phyloP scores from a whole-genome alignment of 176 grass and related monocot species.

The Urochloa ruziziensis region DNA sequence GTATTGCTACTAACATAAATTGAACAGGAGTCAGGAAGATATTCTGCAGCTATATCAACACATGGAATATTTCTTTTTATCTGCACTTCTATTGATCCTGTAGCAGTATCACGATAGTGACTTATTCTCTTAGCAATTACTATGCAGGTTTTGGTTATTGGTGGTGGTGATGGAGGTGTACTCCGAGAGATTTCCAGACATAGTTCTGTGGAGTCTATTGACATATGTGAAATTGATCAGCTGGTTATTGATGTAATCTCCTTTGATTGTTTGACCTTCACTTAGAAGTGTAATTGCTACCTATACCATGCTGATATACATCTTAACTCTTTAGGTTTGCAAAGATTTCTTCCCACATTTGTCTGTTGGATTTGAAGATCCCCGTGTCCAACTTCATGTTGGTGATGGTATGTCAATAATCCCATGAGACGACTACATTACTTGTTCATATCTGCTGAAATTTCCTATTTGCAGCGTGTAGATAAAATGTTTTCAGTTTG shows the following conservation, averaged over 20 bases:
- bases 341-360: slow-evolving; percentile 96
- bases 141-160: slow-evolving; percentile 92
- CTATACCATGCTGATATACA: slow-evolving; percentile 32
- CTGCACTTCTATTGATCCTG: neutral
- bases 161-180: slow-evolving; percentile 97
- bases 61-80: slow-evolving; percentile 17
- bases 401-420: slow-evolving; percentile 75
- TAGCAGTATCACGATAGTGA: neutral
- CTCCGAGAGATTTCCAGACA: slow-evolving; percentile 92
- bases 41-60: neutral
- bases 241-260: slow-evolving; percentile 82
- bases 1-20: neutral
- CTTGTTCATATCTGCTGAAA: neutral
- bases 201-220: slow-evolving; percentile 82
- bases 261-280: neutral
- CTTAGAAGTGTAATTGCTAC: neutral
- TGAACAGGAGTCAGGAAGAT: slow-evolving; percentile 13
- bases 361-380: slow-evolving; percentile 88
- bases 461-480: slow-evolving; percentile 13
- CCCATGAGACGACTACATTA: slow-evolving; percentile 12
- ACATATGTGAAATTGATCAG: slow-evolving; percentile 99
- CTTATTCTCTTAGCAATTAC: slow-evolving; percentile 7
- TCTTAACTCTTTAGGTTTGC: slow-evolving; percentile 62
- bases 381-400: slow-evolving; percentile 83
- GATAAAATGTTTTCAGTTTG: neutral